A percentile compares a stretch with the other conserved stretches of the same genome.
These are phyloP conservation scores for Komagataella pseudopastoris DNA, from an alignment of 805 yeast genomes.

Conservation along the genomic window DNA sequence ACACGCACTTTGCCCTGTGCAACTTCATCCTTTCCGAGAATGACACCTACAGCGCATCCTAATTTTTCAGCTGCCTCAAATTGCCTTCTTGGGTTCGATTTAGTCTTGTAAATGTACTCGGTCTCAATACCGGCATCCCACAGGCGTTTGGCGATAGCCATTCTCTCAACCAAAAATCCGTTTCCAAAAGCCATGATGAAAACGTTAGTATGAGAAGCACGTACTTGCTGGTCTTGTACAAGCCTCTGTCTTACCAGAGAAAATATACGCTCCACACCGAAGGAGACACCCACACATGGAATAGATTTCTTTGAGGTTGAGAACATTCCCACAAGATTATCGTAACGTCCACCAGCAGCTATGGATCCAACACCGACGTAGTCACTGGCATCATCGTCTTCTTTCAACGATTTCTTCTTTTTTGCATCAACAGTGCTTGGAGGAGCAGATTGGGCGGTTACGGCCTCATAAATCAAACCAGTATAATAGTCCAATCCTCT, in stretches of 20 bases:
- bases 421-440: slow-evolving; percentile 66
- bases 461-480: slow-evolving; percentile 93
- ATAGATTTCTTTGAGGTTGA: slow-evolving; percentile 72
- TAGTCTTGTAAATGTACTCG: slow-evolving; percentile 84
- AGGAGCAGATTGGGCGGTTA: slow-evolving; percentile 92
- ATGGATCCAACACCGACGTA: slow-evolving; percentile 97
- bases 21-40: slow-evolving; percentile 90
- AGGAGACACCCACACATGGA: slow-evolving; percentile 96
- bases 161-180: slow-evolving; percentile 86
- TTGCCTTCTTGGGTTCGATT: slow-evolving; percentile 91
- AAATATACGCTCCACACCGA: slow-evolving; percentile 92
- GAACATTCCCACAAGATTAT: slow-evolving; percentile 94
- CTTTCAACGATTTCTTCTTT: slow-evolving; percentile 28
- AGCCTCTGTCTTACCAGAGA: slow-evolving; percentile 75
- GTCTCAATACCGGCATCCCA: slow-evolving; percentile 87
- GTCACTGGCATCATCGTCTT: slow-evolving; percentile 73
- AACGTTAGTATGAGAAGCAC: slow-evolving; percentile 85
- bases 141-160: slow-evolving; percentile 66
- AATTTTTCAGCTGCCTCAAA: slow-evolving; percentile 95
- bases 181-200: slow-evolving; percentile 94
- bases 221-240: slow-evolving; percentile 45
- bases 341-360: slow-evolving; percentile 98
- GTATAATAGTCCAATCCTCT: slow-evolving; percentile 97
- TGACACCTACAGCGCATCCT: slow-evolving; percentile 84
- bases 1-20: slow-evolving; percentile 72